Evolutionary conservation across 2,329 filamentous ascomycete genomes (phyloP).

Genomic region (Didymellaceae sp.): DNA sequence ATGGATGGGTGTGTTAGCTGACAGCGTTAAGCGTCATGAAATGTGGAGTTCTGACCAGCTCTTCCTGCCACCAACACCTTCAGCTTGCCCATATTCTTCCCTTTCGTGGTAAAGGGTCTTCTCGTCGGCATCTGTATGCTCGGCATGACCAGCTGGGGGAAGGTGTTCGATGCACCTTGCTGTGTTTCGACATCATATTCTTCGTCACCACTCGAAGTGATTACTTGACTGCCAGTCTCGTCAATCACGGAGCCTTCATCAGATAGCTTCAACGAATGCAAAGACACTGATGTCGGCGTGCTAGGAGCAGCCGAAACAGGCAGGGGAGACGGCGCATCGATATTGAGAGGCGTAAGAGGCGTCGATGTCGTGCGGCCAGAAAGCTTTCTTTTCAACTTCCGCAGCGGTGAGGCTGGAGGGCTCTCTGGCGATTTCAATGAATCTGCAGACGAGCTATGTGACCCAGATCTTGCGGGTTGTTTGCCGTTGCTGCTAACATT

Average conservation of each 20-base stretch:
- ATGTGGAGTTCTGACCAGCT: conserved; percentile 61
- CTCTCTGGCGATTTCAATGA: conserved; percentile 29
- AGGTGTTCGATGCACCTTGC: conserved; percentile 43
- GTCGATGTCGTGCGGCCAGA: conserved; percentile 31
- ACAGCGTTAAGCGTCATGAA: background rate
- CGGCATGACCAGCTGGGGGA: conserved; percentile 94
- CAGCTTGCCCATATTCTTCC: conserved; percentile 81
- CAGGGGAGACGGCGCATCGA: conserved; percentile 50
- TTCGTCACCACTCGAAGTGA: conserved; percentile 62
- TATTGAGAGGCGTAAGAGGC: conserved; percentile 34
- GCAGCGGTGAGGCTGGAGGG: conserved; percentile 26
- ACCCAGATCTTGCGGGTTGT: conserved; percentile 25
- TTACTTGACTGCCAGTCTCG: conserved; percentile 62
- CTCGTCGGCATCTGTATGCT: conserved; percentile 90
- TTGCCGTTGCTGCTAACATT: conserved; percentile 38
- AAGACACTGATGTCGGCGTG: conserved; percentile 65
- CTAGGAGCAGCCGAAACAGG: conserved; percentile 60
- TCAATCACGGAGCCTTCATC: conserved; percentile 63
- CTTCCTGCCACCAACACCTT: conserved; percentile 88
- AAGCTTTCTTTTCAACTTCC: conserved; percentile 30
- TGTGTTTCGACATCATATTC: conserved; percentile 52
- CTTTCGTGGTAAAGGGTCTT: conserved; percentile 86
- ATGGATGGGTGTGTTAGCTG: conserved; percentile 17
- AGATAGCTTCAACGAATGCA: conserved; percentile 64
- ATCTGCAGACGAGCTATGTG: conserved; percentile 29